These are phyloP conservation scores for Endoconidiophora laricicola DNA, from an alignment of 2,329 filamentous ascomycete genomes.

Conservation along the genomic window DNA sequence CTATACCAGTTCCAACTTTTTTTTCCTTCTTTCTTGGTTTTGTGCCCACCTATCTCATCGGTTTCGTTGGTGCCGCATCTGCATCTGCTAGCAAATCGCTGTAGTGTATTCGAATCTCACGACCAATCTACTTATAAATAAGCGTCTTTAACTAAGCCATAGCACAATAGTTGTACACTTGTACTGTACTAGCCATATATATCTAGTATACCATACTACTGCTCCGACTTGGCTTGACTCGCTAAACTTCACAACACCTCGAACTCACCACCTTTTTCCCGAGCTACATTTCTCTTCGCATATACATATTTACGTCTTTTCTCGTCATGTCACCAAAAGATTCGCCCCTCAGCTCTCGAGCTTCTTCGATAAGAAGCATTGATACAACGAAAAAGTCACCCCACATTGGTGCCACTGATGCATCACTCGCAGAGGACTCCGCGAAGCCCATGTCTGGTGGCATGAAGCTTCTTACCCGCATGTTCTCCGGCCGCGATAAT, in stretches of 20 bases:
- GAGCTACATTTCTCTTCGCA: background rate
- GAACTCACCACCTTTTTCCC: background rate
- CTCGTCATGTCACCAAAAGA: constrained; percentile 11
- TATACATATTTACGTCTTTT: background rate
- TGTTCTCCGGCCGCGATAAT: constrained; percentile 10
- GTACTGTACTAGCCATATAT: background rate
- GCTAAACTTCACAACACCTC: background rate
- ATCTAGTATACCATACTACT: background rate
- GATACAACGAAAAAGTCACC: constrained; percentile 10
- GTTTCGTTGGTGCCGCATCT: background rate
- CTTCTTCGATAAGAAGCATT: constrained; percentile 12
- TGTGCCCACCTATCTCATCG: constrained; percentile 1
- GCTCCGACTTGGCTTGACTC: background rate
- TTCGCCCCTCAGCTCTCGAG: constrained; percentile 10
- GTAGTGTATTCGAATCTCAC: too few relatives aligned
- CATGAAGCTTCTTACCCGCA: constrained; percentile 11
- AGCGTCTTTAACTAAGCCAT: too few relatives aligned
- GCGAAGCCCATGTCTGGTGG: constrained; percentile 10
- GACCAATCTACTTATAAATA: too few relatives aligned
- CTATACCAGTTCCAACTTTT: background rate
- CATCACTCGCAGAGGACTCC: constrained; percentile 2
- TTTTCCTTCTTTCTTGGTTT: constrained; percentile 2
- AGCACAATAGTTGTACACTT: too few relatives aligned
- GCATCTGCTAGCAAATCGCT: background rate
- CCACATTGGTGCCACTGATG: constrained; percentile 1